Percentiles rank a stretch among this genome's conserved stretches.
Conservation (phyloP, 208 protist genomes). For the Trichomonas tenax region DNA sequence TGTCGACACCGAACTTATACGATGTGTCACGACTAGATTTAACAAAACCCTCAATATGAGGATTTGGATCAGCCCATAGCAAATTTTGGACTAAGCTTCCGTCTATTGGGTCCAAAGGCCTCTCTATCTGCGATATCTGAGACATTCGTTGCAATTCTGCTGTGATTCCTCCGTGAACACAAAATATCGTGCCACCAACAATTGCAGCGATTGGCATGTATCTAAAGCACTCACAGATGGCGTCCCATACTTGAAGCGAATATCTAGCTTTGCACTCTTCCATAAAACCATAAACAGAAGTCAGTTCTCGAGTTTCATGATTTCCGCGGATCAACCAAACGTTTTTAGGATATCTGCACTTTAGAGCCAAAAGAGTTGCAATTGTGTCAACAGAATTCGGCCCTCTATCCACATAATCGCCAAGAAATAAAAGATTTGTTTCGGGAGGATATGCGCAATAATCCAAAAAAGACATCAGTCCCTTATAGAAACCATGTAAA, state of each 20-base stretch:
- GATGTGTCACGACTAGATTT: slow-evolving; percentile 92
- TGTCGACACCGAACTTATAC: slow-evolving; percentile 88
- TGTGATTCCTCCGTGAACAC: background rate
- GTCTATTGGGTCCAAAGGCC: background rate
- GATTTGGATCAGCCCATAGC: slow-evolving; percentile 88
- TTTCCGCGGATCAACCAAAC: background rate
- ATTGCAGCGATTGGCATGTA: background rate
- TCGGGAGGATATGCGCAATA: background rate
- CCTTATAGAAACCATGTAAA: background rate
- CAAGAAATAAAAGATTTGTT: background rate
- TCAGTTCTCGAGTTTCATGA: background rate
- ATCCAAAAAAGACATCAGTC: background rate
- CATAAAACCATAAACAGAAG: background rate
- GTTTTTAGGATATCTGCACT: background rate
- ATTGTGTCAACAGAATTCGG: background rate
- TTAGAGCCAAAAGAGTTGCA: background rate
- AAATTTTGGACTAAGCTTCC: slow-evolving; percentile 89
- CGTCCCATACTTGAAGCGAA: background rate
- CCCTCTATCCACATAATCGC: background rate
- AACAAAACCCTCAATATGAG: slow-evolving; percentile 62
- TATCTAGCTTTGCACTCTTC: background rate
- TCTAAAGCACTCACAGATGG: background rate
- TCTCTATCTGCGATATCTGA: background rate
- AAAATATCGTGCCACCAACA: background rate
- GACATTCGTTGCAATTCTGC: background rate